Conservation (phyloP, 2,329 filamentous ascomycete genomes). For the Ophiostoma montium region DNA sequence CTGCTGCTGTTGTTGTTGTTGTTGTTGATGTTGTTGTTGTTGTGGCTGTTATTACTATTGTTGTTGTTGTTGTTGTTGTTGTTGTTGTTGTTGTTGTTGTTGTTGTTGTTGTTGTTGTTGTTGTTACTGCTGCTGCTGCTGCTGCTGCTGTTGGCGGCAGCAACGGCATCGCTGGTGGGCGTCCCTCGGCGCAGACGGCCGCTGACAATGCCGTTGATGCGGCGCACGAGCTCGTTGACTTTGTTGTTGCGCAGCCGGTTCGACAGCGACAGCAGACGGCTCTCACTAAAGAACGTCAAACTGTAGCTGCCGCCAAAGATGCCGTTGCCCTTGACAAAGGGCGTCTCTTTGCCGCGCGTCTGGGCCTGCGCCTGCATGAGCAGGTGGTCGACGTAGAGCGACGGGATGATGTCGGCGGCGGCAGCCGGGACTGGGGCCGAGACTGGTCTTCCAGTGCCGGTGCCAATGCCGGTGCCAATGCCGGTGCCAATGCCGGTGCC, state of each 20-base stretch:
- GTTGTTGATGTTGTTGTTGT: too few relatives aligned
- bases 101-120: too few relatives aligned
- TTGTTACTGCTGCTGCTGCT: neutral
- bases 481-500: neutral
- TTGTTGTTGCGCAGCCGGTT: slow-evolving; percentile 18
- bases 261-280: slow-evolving; percentile 19
- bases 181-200: slow-evolving; percentile 8
- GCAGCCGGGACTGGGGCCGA: neutral
- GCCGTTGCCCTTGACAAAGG: slow-evolving; percentile 17
- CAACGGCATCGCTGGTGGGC: neutral
- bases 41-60: too few relatives aligned
- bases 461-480: too few relatives aligned
- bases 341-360: slow-evolving; percentile 10
- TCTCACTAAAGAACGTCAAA: slow-evolving; percentile 19
- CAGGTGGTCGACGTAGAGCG: slow-evolving; percentile 18
- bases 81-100: too few relatives aligned
- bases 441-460: too few relatives aligned
- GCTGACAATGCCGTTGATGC: slow-evolving; percentile 17
- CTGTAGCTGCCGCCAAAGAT: slow-evolving; percentile 18
- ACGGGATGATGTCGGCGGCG: slow-evolving; percentile 10
- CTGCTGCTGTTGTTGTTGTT: too few relatives aligned
- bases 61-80: too few relatives aligned
- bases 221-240: slow-evolving; percentile 17
- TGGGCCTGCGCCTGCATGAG: slow-evolving; percentile 10
- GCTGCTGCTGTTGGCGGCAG: neutral